These are phyloP conservation scores for Exserohilum turcica DNA, from an alignment of 2,329 filamentous ascomycete species.

Conservation along the genomic window DNA sequence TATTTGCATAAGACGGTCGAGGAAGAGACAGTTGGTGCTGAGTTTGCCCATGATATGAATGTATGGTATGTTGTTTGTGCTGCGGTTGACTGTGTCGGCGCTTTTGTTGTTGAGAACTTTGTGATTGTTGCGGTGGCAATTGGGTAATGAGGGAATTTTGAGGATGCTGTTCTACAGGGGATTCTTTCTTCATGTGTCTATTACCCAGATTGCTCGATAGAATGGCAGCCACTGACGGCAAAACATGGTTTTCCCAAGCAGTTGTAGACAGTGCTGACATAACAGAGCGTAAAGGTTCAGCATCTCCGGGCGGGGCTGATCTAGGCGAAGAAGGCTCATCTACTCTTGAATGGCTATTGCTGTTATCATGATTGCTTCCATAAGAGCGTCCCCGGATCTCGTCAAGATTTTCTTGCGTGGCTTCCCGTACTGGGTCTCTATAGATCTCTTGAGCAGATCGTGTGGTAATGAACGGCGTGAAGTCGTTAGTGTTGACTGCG, in stretches of 20 bases:
- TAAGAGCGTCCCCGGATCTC: slow-evolving; percentile 14
- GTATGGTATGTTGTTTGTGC: slow-evolving; percentile 10
- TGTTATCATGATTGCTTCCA: slow-evolving; percentile 14
- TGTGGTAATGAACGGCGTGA: slow-evolving; percentile 30
- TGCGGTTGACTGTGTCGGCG: slow-evolving; percentile 12
- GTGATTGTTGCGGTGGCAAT: slow-evolving; percentile 21
- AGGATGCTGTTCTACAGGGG: no score
- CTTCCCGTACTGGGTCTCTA: slow-evolving; percentile 13
- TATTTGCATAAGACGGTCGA: slow-evolving; percentile 28
- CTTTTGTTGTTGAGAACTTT: slow-evolving; percentile 11
- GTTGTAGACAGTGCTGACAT: no score
- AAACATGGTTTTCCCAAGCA: no score
- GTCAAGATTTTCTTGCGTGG: slow-evolving; percentile 14
- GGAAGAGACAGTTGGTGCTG: slow-evolving; percentile 22
- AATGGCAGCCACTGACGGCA: no score
- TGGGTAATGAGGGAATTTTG: slow-evolving; percentile 22
- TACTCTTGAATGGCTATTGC: no score
- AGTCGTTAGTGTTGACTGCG: slow-evolving; percentile 27
- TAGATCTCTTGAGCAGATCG: slow-evolving; percentile 15
- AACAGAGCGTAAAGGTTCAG: no score
- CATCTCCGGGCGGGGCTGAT: no score
- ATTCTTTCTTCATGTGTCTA: no score
- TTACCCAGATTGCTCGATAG: no score
- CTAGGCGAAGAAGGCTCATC: no score
- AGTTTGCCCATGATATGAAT: no score